These are phyloP conservation scores for Fusarium sp. DNA, from an alignment of 2,329 filamentous ascomycete genomes.

Conservation along the genomic window DNA sequence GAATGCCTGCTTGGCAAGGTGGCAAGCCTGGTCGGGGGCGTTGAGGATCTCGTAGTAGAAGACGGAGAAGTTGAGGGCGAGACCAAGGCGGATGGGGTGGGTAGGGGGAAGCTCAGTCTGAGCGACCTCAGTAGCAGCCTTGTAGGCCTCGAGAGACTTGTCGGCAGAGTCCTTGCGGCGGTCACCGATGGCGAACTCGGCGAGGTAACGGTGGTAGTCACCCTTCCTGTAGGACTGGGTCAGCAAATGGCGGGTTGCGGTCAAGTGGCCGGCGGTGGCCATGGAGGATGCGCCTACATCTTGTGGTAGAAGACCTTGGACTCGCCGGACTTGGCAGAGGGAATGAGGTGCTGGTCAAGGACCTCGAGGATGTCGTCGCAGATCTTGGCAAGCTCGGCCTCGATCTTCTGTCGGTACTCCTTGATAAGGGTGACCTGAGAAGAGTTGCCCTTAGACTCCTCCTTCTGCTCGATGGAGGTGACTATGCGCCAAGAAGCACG, in stretches of 20 bases:
- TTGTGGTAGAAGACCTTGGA: constrained; percentile 99
- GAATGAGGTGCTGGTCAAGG: constrained; percentile 91
- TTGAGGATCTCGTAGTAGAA: constrained; percentile 99
- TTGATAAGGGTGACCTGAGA: constrained; percentile 95
- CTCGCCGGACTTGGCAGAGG: constrained; percentile 95
- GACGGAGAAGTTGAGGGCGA: constrained; percentile 98
- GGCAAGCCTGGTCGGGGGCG: constrained; percentile 97
- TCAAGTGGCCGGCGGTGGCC: constrained; percentile 65
- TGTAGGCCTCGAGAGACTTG: constrained; percentile 94
- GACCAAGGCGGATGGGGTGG: constrained; percentile 96
- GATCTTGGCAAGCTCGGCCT: constrained; percentile 96
- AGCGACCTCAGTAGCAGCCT: constrained; percentile 98
- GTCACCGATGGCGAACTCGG: constrained; percentile 92
- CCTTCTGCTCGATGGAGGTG: constrained; percentile 99
- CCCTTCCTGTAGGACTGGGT: constrained; percentile 78
- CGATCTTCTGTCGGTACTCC: constrained; percentile 98
- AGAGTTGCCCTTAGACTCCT: constrained; percentile 97
- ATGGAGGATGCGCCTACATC: constrained; percentile 82
- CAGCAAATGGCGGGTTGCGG: constrained; percentile 72
- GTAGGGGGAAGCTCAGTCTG: constrained; percentile 98
- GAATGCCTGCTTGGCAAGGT: constrained; percentile 98
- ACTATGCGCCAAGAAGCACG: constrained; percentile 99
- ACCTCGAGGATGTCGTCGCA: constrained; percentile 98
- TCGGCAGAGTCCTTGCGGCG: constrained; percentile 91
- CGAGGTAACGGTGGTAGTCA: constrained; percentile 95